Conservation (phyloP, 345 rosid species). For the Lepidium africanum region DNA sequence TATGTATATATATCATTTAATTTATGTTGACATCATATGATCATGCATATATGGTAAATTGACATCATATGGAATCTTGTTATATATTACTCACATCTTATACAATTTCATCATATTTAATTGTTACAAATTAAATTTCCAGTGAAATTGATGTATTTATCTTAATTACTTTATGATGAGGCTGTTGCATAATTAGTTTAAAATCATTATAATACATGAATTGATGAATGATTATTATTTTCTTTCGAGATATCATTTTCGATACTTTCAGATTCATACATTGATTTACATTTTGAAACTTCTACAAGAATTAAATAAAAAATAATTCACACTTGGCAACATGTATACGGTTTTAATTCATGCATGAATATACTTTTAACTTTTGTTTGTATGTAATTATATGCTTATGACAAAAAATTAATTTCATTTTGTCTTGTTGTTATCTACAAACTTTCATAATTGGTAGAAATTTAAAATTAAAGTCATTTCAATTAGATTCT, state of each 20-base stretch:
- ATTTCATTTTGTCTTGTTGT: slow-evolving; percentile 2
- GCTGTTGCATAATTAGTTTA: not conserved
- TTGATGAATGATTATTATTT: not conserved
- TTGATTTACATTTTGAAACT: slow-evolving; percentile 1
- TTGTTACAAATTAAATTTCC: not conserved
- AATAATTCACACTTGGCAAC: slow-evolving; percentile 16
- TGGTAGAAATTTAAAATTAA: not conserved
- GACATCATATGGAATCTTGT: not conserved
- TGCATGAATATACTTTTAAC: slow-evolving; percentile 1
- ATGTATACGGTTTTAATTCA: slow-evolving; percentile 8
- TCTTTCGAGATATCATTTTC: not conserved
- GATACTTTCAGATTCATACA: not conserved
- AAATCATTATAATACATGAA: not conserved
- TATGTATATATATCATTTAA: not conserved
- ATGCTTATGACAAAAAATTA: not conserved
- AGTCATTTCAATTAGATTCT: slow-evolving; percentile 8
- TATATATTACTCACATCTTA: not conserved
- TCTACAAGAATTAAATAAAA: not conserved
- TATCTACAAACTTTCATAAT: not conserved
- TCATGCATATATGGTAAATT: not conserved
- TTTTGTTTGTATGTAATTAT: slow-evolving; percentile 16
- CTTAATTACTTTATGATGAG: not conserved
- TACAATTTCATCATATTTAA: not conserved
- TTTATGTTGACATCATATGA: not conserved
- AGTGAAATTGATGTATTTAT: not conserved